phyloP scores from a whole-genome alignment of 2,329 filamentous ascomycete species.

The Paecilomyces sp. region DNA sequence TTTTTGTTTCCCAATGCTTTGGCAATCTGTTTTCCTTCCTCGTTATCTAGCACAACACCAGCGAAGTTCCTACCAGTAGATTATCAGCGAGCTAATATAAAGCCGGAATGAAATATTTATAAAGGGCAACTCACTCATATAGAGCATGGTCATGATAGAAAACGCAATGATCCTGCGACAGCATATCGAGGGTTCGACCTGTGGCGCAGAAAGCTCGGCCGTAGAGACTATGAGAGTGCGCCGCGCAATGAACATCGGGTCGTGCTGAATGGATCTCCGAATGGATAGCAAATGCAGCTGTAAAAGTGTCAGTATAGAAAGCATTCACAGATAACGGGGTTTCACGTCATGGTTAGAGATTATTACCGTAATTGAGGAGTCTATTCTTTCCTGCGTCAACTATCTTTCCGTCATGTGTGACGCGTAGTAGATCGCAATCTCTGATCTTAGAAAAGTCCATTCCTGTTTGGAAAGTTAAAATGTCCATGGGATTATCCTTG shows the following conservation, averaged over 20 bases:
- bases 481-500: no score
- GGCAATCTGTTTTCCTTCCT: constrained; percentile 60
- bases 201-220: neutral
- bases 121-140: neutral
- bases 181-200: neutral
- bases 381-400: neutral
- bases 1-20: constrained; percentile 55
- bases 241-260: neutral
- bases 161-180: neutral
- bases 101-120: no score
- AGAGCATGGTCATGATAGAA: neutral
- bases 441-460: neutral
- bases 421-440: neutral
- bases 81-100: neutral
- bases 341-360: neutral
- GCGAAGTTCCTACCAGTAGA: neutral
- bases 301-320: neutral
- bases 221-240: neutral
- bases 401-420: neutral
- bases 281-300: neutral
- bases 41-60: constrained; percentile 46
- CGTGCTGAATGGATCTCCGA: neutral
- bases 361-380: neutral
- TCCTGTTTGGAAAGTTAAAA: neutral
- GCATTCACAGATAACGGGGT: no score